Conservation (phyloP, 345 rosid species). For the Salix koriyanagi region DNA sequence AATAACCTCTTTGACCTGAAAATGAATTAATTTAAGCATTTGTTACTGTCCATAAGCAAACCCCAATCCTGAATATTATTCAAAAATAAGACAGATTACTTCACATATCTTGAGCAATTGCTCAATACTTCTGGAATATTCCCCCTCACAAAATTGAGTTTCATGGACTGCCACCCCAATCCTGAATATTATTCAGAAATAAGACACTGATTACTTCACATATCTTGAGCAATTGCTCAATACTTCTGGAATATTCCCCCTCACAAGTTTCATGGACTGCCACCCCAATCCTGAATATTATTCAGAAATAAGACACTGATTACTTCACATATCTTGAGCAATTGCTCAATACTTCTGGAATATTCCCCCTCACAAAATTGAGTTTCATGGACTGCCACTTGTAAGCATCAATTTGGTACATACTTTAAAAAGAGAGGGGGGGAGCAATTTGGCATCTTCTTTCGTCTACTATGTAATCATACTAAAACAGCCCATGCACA, state of each 20-base stretch:
- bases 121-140: background rate
- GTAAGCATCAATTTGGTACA: background rate
- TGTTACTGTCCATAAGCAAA: background rate
- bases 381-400: background rate
- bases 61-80: background rate
- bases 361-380: background rate
- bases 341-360: background rate
- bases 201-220: background rate
- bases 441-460: background rate
- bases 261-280: background rate
- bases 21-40: background rate
- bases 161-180: background rate
- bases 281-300: background rate
- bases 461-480: background rate
- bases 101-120: background rate
- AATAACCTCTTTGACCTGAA: slow-evolving; percentile 91
- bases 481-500: background rate
- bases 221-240: background rate
- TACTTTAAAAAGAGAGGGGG: background rate
- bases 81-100: background rate
- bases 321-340: background rate
- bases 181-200: background rate
- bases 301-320: background rate
- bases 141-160: background rate
- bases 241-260: background rate